Conservation (phyloP, 768 basidiomycete genomes). For the Floccularia luteovirens region DNA sequence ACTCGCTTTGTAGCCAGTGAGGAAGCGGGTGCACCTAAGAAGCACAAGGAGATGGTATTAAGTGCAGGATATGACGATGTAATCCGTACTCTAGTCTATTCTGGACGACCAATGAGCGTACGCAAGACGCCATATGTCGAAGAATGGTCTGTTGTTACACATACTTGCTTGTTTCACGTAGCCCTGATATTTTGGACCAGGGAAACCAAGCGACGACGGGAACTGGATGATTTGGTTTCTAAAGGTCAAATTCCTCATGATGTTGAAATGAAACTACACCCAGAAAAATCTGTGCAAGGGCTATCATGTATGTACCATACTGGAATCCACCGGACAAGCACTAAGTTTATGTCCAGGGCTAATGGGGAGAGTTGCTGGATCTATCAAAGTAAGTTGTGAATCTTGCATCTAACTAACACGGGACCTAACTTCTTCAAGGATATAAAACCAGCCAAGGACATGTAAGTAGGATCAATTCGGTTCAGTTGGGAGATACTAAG, state of each 20-base stretch:
- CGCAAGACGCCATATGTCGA: conserved; percentile 71
- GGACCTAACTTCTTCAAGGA: conserved; percentile 32
- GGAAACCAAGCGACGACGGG: conserved; percentile 54
- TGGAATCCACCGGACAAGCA: conserved; percentile 1
- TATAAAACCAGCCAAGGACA: conserved; percentile 78
- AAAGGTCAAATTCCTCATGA: conserved; percentile 73
- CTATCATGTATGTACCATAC: conserved; percentile 41
- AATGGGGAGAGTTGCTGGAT: conserved; percentile 74
- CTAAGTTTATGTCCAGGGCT: conserved; percentile 37
- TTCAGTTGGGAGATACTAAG: conserved; percentile 3
- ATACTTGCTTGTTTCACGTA: background rate
- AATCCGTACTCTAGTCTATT: conserved; percentile 63
- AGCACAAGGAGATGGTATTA: conserved; percentile 61
- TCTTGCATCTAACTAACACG: conserved; percentile 4
- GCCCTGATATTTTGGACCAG: conserved; percentile 16
- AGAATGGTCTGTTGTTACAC: conserved; percentile 44
- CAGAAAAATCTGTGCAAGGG: conserved; percentile 56
- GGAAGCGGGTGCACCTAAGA: conserved; percentile 73
- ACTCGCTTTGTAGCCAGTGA: conserved; percentile 81
- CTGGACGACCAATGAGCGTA: conserved; percentile 79
- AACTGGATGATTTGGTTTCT: conserved; percentile 50
- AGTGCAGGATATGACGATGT: conserved; percentile 73
- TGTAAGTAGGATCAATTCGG: conserved; percentile 39
- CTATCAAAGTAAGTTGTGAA: conserved; percentile 44
- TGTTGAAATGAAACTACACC: conserved; percentile 59